Evolutionary conservation across 1,284 basidiomycete genomes (phyloP).

Genomic region (Sporisorium reilianum): DNA sequence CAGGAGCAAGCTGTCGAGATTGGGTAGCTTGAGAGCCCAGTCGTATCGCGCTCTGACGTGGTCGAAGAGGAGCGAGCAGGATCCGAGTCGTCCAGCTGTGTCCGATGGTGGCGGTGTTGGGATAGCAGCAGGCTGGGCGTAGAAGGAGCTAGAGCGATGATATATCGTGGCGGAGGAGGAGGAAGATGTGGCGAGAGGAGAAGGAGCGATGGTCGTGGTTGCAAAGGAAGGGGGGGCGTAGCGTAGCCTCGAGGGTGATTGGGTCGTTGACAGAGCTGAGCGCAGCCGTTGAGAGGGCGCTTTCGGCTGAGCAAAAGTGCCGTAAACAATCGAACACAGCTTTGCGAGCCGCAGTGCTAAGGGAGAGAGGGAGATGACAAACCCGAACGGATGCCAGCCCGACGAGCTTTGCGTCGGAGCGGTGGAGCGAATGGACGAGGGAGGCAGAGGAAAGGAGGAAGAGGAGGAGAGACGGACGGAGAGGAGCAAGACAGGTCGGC

Average conservation of each 20-base stretch:
- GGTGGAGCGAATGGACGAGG: not conserved
- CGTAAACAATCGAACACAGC: not conserved
- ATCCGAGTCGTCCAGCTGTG: not conserved
- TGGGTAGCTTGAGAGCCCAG: not conserved
- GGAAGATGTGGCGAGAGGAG: not conserved
- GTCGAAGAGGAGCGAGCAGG: not conserved
- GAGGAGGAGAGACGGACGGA: not conserved
- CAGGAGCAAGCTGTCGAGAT: not conserved
- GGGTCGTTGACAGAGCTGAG: not conserved
- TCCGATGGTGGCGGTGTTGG: conserved; percentile 1
- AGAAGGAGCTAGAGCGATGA: not conserved
- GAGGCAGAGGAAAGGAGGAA: not conserved
- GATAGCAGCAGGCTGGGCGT: not conserved
- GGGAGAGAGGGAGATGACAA: not conserved
- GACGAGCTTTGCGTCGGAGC: not conserved
- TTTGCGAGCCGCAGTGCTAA: no score
- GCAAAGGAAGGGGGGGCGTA: not conserved
- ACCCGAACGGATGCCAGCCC: not conserved
- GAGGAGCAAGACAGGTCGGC: not conserved
- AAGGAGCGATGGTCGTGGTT: conserved; percentile 1
- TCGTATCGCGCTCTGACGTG: not conserved
- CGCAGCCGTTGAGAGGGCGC: not conserved
- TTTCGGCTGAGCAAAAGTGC: not conserved
- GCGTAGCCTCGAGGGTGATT: not conserved
- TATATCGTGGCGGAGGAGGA: not conserved